A percentile compares a stretch with the other conserved stretches of the same genome.
Conservation (phyloP, 345 rosid genomes). For the Punica granatum region DNA sequence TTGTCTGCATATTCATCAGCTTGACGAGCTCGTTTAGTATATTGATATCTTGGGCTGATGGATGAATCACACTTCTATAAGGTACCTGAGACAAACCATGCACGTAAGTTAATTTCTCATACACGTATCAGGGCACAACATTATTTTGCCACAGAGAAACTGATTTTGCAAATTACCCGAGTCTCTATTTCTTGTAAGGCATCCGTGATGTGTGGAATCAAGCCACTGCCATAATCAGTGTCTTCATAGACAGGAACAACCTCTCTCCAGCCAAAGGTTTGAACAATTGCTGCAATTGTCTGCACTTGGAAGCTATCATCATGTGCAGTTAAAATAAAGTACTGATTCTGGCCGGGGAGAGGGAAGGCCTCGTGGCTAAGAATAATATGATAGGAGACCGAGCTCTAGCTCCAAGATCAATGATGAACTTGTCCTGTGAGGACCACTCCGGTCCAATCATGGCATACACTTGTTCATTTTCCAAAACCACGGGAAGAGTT, state of each 20-base stretch:
- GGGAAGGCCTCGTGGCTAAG: conserved; percentile 24
- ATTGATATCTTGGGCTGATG: conserved; percentile 8
- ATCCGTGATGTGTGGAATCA: conserved; percentile 23
- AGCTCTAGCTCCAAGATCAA: conserved; percentile 22
- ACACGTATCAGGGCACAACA: not conserved
- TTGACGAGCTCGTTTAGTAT: conserved; percentile 17
- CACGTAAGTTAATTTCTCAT: too few species aligned
- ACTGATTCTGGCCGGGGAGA: conserved; percentile 10
- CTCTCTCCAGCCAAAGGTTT: conserved; percentile 29
- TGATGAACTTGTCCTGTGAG: conserved; percentile 22
- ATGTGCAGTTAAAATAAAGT: conserved; percentile 23
- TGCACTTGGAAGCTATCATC: conserved; percentile 22
- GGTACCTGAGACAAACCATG: conserved; percentile 3
- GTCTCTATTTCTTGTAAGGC: conserved; percentile 22
- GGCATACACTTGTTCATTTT: conserved; percentile 28
- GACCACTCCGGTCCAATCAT: conserved; percentile 31
- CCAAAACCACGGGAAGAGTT: conserved; percentile 23
- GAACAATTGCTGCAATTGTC: conserved; percentile 20
- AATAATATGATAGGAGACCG: conserved; percentile 30
- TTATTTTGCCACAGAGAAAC: too few species aligned
- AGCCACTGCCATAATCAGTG: conserved; percentile 25
- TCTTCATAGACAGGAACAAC: conserved; percentile 27
- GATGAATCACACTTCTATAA: conserved; percentile 16
- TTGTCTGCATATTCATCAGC: conserved; percentile 23
- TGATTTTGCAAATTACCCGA: not conserved